Base-by-base conservation (phyloP, 2,329 filamentous ascomycete species). In the Pseudohalonectria lignicola region DNA sequence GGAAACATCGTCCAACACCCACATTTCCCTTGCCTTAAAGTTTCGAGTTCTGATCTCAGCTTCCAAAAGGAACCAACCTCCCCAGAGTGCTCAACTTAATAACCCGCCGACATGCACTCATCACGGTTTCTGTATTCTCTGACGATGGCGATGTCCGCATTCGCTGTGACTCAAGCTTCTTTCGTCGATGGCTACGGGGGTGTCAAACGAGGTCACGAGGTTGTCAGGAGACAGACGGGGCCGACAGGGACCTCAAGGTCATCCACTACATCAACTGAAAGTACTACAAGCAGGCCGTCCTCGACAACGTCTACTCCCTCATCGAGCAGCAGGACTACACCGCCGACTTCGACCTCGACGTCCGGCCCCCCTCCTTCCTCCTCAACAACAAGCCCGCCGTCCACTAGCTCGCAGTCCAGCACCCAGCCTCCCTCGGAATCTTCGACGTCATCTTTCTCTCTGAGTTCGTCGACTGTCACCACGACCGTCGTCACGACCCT, bases 91-190 rank as follows among this genome's bases (percentile, higher is more conserved):
- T n/a, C n/a, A n/a, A n/a, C n/a, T n/a, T n/a, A n/a, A n/a, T n/a
- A n/a, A n/a, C 10, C n/a, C 17, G 31, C 21, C 28, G 18, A 8
- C 18, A 39, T 35, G 31, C 37, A 31, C 20, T 39, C 32, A 10
- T 21, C 28, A 18, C 37, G 30, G n/a, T 31, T 39, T 30, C 17
- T 39, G 11, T 26, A 19, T 30, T 30, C 33, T 16, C 32, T 39
- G n/a, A 29, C 73, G 44, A 54, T 71, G 46, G 67, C 65, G 31
- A 55, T 74, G 37, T 67, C 67, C 31, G 51, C 69, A 41, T 44
- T 64, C 39, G 60, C 59, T 33, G 55, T 67, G 28, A 64, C 64
- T 32, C 66, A 73, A 47, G 70, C 57, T 39, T 51, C 57, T 23
- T 53, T 55, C 43, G 41, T 57, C 26, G 48, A 57, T 41, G 41